Evolutionary conservation across 345 rosid genomes (phyloP).

Genomic region (Excoecaria agallocha): DNA sequence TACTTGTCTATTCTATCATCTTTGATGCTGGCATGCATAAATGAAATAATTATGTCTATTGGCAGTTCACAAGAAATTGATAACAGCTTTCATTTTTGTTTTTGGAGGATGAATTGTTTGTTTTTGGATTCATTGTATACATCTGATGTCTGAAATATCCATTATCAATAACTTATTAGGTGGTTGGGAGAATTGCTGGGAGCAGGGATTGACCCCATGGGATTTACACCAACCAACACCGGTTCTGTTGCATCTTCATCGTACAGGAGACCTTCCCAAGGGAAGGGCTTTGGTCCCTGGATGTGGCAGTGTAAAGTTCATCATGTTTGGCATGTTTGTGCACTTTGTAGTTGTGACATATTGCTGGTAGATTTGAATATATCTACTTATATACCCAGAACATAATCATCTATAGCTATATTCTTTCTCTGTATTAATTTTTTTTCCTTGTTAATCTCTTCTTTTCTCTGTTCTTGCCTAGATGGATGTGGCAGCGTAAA

Average conservation of each 20-base stretch:
- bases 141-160: slow-evolving; percentile 2
- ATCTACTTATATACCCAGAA: not conserved
- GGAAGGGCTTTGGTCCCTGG: slow-evolving; percentile 85
- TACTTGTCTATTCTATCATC: not conserved
- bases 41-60: not conserved
- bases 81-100: not conserved
- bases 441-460: not conserved
- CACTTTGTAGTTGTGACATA: not conserved
- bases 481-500: slow-evolving; percentile 72
- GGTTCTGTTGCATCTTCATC: slow-evolving; percentile 50
- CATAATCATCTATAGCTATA: not conserved
- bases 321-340: not conserved
- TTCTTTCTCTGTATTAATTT: not conserved
- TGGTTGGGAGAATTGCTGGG: slow-evolving; percentile 89
- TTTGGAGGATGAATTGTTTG: not conserved
- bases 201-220: slow-evolving; percentile 73
- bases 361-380: not conserved
- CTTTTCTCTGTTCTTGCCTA: no score
- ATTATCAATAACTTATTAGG: slow-evolving; percentile 29
- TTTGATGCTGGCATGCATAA: not conserved
- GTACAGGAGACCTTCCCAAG: slow-evolving; percentile 57
- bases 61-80: slow-evolving; percentile 1
- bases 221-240: slow-evolving; percentile 77
- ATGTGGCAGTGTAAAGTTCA: slow-evolving; percentile 69
- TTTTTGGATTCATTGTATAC: not conserved